phyloP scores from a whole-genome alignment of 2,329 filamentous ascomycete species.

The Claviceps paspali region DNA sequence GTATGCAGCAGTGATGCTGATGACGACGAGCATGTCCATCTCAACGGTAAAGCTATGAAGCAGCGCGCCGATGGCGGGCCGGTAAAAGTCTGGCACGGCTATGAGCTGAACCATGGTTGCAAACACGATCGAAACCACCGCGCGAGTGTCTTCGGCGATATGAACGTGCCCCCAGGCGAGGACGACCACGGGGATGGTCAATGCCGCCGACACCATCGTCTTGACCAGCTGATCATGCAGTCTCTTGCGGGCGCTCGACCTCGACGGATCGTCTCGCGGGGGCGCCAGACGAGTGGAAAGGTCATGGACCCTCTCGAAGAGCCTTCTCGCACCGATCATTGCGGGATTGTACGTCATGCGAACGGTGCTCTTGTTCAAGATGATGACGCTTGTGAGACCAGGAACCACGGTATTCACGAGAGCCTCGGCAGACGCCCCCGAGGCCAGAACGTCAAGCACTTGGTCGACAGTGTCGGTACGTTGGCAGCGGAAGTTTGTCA shows the following conservation, averaged over 20 bases:
- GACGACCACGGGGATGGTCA: slow-evolving; percentile 20
- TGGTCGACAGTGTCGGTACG: slow-evolving; percentile 13
- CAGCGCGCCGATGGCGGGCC: slow-evolving; percentile 29
- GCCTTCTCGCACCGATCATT: slow-evolving; percentile 16
- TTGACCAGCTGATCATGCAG: slow-evolving; percentile 19
- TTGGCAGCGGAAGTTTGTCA: slow-evolving; percentile 17
- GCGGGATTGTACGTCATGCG: slow-evolving; percentile 21
- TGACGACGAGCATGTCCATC: slow-evolving; percentile 40
- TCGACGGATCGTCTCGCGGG: slow-evolving; percentile 16
- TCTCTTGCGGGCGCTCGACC: slow-evolving; percentile 15
- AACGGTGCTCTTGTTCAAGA: slow-evolving; percentile 16
- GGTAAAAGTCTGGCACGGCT: slow-evolving; percentile 33
- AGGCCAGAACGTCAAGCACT: slow-evolving; percentile 15
- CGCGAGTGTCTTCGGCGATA: slow-evolving; percentile 10
- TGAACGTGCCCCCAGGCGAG: slow-evolving; percentile 16
- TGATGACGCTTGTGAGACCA: slow-evolving; percentile 13
- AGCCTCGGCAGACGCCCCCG: slow-evolving; percentile 8
- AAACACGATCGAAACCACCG: slow-evolving; percentile 24
- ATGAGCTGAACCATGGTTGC: slow-evolving; percentile 35
- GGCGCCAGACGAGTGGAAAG: slow-evolving; percentile 15
- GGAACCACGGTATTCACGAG: slow-evolving; percentile 8
- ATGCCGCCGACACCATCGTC: slow-evolving; percentile 13
- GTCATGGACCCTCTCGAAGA: slow-evolving; percentile 11
- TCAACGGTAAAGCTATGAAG: slow-evolving; percentile 30
- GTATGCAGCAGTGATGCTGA: slow-evolving; percentile 40